phyloP scores from a whole-genome alignment of 768 basidiomycete genomes.

The Strobilomyces dryophilus region DNA sequence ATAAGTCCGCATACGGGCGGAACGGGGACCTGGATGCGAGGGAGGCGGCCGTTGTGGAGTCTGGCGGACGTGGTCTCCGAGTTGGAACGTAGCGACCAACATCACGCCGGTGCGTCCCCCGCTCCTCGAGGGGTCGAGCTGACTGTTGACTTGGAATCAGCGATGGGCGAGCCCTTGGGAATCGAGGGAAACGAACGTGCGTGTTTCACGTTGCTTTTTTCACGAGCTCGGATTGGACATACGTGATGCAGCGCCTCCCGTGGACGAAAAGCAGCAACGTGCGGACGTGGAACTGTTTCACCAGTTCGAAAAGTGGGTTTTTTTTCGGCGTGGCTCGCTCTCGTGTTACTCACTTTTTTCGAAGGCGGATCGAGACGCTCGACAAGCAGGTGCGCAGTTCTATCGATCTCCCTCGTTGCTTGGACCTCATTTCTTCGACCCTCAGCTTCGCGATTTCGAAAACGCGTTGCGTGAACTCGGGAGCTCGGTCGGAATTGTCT shows the following conservation, averaged over 20 bases:
- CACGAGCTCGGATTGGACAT: not conserved
- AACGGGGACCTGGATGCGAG: conserved; percentile 2
- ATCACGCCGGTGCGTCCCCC: conserved; percentile 28
- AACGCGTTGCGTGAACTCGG: conserved; percentile 53
- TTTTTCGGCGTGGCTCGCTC: not conserved
- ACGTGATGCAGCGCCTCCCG: conserved; percentile 28
- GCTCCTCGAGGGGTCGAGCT: not conserved
- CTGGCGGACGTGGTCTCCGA: conserved; percentile 43
- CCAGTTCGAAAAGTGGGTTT: conserved; percentile 40
- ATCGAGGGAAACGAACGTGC: conserved; percentile 40
- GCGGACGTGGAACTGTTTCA: conserved; percentile 43
- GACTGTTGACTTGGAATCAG: conserved; percentile 9
- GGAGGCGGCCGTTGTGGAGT: conserved; percentile 36
- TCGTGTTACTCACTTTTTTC: not conserved
- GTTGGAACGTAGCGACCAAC: conserved; percentile 35
- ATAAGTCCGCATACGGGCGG: conserved; percentile 9
- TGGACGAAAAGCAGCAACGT: conserved; percentile 46
- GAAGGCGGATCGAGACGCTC: conserved; percentile 42
- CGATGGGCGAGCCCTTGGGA: conserved; percentile 27
- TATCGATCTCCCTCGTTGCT: not conserved
- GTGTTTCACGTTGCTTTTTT: not conserved
- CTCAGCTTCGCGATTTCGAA: conserved; percentile 49
- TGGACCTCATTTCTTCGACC: not conserved
- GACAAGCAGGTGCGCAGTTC: conserved; percentile 40
- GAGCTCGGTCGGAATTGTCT: conserved; percentile 51